These are phyloP conservation scores for Colletotrichum sp. DNA, from an alignment of 2,329 filamentous ascomycete species.

Conservation along the genomic window DNA sequence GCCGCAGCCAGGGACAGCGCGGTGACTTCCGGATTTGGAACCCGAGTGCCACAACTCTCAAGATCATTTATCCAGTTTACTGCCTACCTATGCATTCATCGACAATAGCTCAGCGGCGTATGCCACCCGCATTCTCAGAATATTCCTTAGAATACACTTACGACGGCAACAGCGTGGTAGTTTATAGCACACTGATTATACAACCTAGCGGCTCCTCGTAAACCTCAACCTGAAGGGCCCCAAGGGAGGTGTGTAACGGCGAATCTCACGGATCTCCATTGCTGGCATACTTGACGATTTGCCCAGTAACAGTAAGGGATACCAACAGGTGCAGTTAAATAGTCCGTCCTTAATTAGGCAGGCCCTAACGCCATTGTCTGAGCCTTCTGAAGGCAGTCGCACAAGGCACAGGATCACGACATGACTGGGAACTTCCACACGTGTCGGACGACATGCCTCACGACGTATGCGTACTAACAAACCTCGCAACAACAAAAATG, in stretches of 20 bases:
- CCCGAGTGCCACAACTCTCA: neutral
- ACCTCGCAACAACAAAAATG: neutral
- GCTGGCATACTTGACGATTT: no score
- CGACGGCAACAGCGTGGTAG: neutral
- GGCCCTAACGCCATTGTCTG: neutral
- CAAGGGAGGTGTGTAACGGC: neutral
- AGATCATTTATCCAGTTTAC: neutral
- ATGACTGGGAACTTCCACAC: rapidly evolving
- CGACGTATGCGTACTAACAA: neutral
- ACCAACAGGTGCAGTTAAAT: rapidly evolving
- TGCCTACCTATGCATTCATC: neutral
- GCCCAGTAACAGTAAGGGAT: rapidly evolving
- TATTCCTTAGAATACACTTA: neutral
- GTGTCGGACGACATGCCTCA: neutral
- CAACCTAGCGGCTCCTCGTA: neutral
- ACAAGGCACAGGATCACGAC: neutral
- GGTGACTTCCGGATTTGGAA: neutral
- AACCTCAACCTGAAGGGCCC: neutral
- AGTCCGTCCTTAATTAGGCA: no score
- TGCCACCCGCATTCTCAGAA: neutral
- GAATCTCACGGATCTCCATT: neutral
- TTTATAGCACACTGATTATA: rapidly evolving
- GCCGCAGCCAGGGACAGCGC: neutral
- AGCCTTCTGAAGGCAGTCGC: neutral
- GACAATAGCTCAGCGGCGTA: rapidly evolving